Base-by-base conservation (phyloP, 2,329 filamentous ascomycete genomes). In the Knoxdaviesia capensis region DNA sequence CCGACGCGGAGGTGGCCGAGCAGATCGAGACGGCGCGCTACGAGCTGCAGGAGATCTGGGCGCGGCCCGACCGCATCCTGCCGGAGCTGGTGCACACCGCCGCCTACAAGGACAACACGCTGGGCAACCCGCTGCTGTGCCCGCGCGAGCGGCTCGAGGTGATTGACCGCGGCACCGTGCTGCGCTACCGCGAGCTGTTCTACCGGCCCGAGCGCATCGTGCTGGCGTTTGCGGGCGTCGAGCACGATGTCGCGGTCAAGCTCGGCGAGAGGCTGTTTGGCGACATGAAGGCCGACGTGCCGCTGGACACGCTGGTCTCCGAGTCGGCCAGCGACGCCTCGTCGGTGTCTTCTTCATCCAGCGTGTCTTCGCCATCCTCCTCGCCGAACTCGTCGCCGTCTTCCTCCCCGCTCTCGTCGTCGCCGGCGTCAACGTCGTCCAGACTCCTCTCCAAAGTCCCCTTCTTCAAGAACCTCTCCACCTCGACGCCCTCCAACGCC, bases 21-120 rank as follows among this genome's bases (percentile, higher is more conserved):
- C 90, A 98, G 62, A 66, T 98, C 28, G 76, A 82, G 55, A 96
- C 88, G 6, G 90, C 88, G 6, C 76, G 87, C 41, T 98, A 96
- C 56, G 90, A 98, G 62, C 90, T 98, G 57, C 76, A 77, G 29
- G 90, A 96, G 65, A 96, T 98, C 44, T 98, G 90, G 90, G 80
- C 80, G 51, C 96, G 93, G 67, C 87, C 90, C 0, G 88, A 96
- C 54, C 71, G 98, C 43, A 96, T 98, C 51, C 65, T 98, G 46
- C 90, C 90, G 0, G 90, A 98, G 62, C 63, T 98, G 51, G 80
- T 96, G 34, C 90, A 98, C 59, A 90, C 87, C 65, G 86, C 90
- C 7, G 90, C 87, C 2, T 98, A 84, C 62, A 90, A 86, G 64
- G 82, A 90, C 56, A 96, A 98, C 62, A 96, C 90, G 0, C 68